Evolutionary conservation across 495 filamentous ascomycete genomes (phyloP), one percentile per base, ranked within the genome.

Genomic region (Entonaema liquescens): DNA sequence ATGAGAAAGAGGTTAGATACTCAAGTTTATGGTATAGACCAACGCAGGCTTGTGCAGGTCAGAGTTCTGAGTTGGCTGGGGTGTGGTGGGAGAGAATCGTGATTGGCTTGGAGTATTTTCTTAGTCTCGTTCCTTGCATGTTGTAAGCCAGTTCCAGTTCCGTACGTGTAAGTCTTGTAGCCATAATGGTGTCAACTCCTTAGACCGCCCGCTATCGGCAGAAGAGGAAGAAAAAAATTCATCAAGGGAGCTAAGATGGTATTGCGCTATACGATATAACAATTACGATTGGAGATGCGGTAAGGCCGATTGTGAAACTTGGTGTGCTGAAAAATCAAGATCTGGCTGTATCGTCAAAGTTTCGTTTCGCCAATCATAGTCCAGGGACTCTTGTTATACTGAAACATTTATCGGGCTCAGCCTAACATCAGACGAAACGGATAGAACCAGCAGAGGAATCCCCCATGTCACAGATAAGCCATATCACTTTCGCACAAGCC

Each of bases 61-160:
- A 40, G 19, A 59, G 58, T 54, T 59, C 33, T 67, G 69, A 60
- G 65, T 60, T 72, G 70, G 70, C 65, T 62, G 70, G 59, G 59
- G 70, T 71, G 64, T 63, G 59, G 64, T 31, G 59, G 49, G 23
- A 21, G 29, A 25, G 33, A 40, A 26, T 42, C 21, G 38, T 72
- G 65, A 72, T 72, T 68, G 70, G 70, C 36, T 47, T 40, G 21
- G 36, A 38, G 12, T 25, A 55, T 6, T 50, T 17, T 50, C 31
- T 65, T 68, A 65, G 65, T 68, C 60, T 62, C 19, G 70, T 72
- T 64, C 70, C 64, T 72, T 72, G 70, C 70, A 72, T 64, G 60
- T 64, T 47, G 36, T 56, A 61, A 17, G 26, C 28, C 53, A 19
- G 25, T 21, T 6, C 31, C 8, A n/a, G n/a, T n/a, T n/a, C n/a